Evolutionary conservation across 1,139 yeast species (phyloP), one percentile per base, ranked within the genome.

Genomic region (Saccharomycopsis phalli): DNA sequence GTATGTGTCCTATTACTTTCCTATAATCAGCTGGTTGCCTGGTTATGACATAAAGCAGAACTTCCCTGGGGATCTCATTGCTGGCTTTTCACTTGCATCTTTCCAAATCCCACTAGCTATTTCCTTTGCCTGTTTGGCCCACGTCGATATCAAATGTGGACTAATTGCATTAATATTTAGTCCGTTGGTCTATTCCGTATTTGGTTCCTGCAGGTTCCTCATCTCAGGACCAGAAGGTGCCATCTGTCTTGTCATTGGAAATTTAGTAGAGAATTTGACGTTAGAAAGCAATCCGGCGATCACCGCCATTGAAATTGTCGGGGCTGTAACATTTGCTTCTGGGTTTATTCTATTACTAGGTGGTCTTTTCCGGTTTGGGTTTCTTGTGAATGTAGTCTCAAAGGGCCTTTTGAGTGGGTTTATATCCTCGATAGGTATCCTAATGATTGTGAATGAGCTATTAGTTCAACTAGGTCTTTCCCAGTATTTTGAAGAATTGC

Each of bases 161-260:
- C 66, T 91, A 6, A 72, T 78, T 49, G 88, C 94, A 0, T 65
- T 88, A 40, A 88, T 86, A 0, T 63, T 88, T 3, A 78, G 95
- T 1, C 97, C 97, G 0, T 63, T 87, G 38, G 68, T 88, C 3
- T 91, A 91, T 56, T 69, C 86, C 38, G 50, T 88, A 1, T 71
- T 88, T 54, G 97, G 98, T 0, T 79, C 94, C 21, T 95, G 87
- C 1, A 96, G 96, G 0, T 93, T 81, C 54, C 82, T 91, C 94
- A 81, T 88, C 40, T 94, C 87, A 4, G 97, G 97, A 0, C 98
- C 98, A 0, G 97, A 91, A 55, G 94, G 91, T 4, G 94, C 97
- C 1, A 81, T 88, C 23, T 81, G 94, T 1, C 67, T 91, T 55
- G 81, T 91, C 32, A 82, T 91, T 3, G 97, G 97, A 3, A 95